Conservation (phyloP, 257 asterid genomes). For the Penstemon eatonii region DNA sequence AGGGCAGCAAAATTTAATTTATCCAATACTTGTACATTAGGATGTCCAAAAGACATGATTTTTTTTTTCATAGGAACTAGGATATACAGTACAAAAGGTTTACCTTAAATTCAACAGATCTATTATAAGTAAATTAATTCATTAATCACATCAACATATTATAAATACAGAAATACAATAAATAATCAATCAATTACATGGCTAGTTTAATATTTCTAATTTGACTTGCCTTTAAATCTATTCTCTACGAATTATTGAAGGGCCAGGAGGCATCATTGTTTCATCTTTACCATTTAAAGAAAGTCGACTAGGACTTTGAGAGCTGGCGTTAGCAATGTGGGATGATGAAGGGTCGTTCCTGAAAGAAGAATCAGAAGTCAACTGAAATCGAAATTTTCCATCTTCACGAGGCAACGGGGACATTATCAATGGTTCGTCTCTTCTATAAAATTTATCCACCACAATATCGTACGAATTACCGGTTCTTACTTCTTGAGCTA, state of each 20-base stretch:
- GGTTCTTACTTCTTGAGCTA: conserved; percentile 89
- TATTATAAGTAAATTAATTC: too few species aligned
- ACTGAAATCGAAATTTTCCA: conserved; percentile 33
- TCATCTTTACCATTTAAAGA: conserved; percentile 38
- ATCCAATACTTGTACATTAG: too few species aligned
- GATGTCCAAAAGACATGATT: too few species aligned
- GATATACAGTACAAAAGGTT: too few species aligned
- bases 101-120: too few species aligned
- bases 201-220: conserved; percentile 16
- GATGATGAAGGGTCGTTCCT: conserved; percentile 31
- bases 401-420: conserved; percentile 67
- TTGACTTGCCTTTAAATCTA: conserved; percentile 28
- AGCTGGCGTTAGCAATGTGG: conserved; percentile 18
- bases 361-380: conserved; percentile 24
- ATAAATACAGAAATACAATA: too few species aligned
- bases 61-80: too few species aligned
- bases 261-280: conserved; percentile 51
- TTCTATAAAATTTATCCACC: conserved; percentile 68
- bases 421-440: conserved; percentile 33
- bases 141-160: too few species aligned
- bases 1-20: too few species aligned
- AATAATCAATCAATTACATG: too few species aligned
- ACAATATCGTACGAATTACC: conserved; percentile 73
- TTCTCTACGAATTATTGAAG: conserved; percentile 45
- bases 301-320: conserved; percentile 54